phyloP scores from a whole-genome alignment of 83 land plant species.

The Diphasiastrum complanatum region DNA sequence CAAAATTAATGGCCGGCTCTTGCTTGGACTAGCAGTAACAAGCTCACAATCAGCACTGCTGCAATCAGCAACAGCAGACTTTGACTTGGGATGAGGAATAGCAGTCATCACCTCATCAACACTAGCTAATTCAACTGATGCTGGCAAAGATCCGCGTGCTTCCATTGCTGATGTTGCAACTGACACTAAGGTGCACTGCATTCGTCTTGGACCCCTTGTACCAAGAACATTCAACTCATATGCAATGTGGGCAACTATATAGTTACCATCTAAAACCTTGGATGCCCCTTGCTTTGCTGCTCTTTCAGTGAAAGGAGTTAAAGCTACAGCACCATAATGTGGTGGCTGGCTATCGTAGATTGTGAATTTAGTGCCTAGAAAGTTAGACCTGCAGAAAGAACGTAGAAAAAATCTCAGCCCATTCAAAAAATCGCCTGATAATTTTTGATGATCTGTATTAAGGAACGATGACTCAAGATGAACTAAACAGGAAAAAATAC shows the following conservation, averaged over 20 bases:
- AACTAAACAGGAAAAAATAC: no score
- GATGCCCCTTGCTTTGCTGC: no score
- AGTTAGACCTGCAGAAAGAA: no score
- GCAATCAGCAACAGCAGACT: conserved; percentile 3
- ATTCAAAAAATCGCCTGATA: no score
- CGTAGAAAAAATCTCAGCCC: no score
- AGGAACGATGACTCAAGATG: no score
- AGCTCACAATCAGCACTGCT: not conserved
- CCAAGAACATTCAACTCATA: conserved; percentile 13
- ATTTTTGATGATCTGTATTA: no score
- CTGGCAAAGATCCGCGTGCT: not conserved
- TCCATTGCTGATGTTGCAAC: conserved; percentile 1
- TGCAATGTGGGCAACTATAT: conserved; percentile 8
- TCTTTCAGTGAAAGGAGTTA: no score
- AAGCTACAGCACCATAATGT: no score
- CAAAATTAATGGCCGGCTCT: no score
- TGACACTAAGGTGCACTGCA: conserved; percentile 6
- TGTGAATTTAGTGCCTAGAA: no score
- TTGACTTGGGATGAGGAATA: not conserved
- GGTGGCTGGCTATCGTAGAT: no score
- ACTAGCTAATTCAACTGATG: not conserved
- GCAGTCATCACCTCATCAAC: not conserved
- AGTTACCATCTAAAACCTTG: not conserved
- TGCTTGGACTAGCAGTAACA: not conserved
- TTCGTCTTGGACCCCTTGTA: conserved; percentile 10